Base-by-base conservation (phyloP, 1,284 basidiomycete genomes). In the Puccinia coronata region DNA sequence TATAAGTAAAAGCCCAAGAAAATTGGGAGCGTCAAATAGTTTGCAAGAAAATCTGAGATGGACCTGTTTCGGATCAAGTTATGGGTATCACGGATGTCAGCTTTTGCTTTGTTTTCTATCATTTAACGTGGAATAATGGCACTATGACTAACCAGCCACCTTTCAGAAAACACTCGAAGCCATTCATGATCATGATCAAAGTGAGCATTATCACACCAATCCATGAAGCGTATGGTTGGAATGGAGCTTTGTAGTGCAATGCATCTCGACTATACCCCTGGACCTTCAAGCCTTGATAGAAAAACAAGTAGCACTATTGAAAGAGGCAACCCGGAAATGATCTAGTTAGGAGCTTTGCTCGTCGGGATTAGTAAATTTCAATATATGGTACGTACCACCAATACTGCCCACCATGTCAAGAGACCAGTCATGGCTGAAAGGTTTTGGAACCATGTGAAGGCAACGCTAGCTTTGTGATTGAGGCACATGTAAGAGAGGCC, bases 1-100 rank as follows among this genome's bases (percentile, higher is more conserved):
- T 87, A 89, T 65, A 90, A 9, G 86, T 92, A 95, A 63, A 95
- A 85, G 81, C 94, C 82, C n/a, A 92, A 92, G 90, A 94, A 95
- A 77, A 92, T 83, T 31, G 86, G 86, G 65, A 95, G 87, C 47
- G 93, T 92, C 53, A 96, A 85, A 86, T 95, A 95, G 85, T 90
- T 92, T 59, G 92, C 93, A 70, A 94, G 55, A 59, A 84, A 85
- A 63, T 69, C 82, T 78, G 82, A 70, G 61, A 47, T 73, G 70
- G 82, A 82, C 82, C 70, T 74, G 39, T 72, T 41, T 20, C 12
- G 63, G 41, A 2, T 36, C 36, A 67, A 67, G 41, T 61, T 53
- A 34, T 71, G 63, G 84, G 83, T 1, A 63, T 61, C 61, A 34
- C 70, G 63, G 84, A 83, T 1, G 72, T 84, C 82, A 80, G 84